A percentile compares a stretch with the other conserved stretches of the same genome.
phyloP scores from a whole-genome alignment of 1,284 basidiomycete genomes.

The Puccinia coronata region DNA sequence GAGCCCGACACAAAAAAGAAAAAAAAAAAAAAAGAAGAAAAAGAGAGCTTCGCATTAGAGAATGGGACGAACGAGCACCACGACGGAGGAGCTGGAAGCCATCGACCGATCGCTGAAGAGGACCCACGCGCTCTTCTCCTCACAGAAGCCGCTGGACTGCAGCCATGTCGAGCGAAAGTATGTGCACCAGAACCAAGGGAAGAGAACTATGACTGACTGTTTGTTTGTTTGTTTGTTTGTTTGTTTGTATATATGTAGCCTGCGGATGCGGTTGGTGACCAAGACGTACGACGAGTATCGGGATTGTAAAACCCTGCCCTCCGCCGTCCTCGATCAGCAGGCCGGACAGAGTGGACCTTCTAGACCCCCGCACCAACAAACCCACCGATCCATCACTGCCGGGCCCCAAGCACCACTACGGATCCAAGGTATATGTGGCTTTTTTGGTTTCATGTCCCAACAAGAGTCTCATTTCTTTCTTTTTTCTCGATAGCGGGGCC shows the following conservation, averaged over 20 bases:
- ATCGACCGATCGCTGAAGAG: slow-evolving; percentile 61
- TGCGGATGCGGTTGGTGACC: slow-evolving; percentile 63
- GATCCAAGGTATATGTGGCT: slow-evolving; percentile 34
- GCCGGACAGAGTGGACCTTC: slow-evolving; percentile 73
- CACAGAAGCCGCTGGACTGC: slow-evolving; percentile 56
- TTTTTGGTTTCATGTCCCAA: slow-evolving; percentile 56
- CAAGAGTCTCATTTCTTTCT: slow-evolving; percentile 68
- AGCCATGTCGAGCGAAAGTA: slow-evolving; percentile 59
- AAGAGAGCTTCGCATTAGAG: too few species aligned
- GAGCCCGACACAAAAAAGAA: too few species aligned
- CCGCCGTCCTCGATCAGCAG: slow-evolving; percentile 77
- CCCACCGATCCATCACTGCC: slow-evolving; percentile 65
- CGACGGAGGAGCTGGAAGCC: slow-evolving; percentile 43
- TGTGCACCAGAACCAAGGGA: slow-evolving; percentile 49
- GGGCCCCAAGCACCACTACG: slow-evolving; percentile 70
- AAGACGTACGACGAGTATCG: slow-evolving; percentile 82
- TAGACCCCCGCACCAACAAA: too few species aligned
- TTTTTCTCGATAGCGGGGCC: slow-evolving; percentile 54
- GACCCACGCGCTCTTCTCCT: slow-evolving; percentile 60
- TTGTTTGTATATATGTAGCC: slow-evolving; percentile 57
- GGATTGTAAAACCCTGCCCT: slow-evolving; percentile 80
- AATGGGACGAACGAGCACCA: not conserved
- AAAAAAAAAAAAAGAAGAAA: too few species aligned
- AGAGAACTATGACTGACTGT: not conserved
- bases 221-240: too few species aligned